Base-by-base conservation (phyloP, 2,329 filamentous ascomycete genomes). In the Cylindrodendrum hubeiense region DNA sequence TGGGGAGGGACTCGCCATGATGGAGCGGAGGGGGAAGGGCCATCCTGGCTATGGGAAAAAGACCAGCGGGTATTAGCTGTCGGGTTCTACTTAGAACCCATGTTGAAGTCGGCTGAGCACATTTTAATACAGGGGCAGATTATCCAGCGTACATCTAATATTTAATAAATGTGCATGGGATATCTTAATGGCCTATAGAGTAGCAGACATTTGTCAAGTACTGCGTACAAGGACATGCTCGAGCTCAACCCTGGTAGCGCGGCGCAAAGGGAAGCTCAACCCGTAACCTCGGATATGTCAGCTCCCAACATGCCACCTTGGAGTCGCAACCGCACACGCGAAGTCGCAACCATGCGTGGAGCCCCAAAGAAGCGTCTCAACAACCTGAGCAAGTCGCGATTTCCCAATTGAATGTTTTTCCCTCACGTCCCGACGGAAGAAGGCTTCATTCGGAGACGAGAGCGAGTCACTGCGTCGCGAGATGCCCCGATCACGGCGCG, bases 1-100 rank as follows among this genome's bases (percentile, higher is more conserved):
- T 3, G 74, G 74, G 0, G 56, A 75, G n/a, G 74, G 74, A 6
- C 57, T 75, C n/a, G 74, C 74, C 1, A 21, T 76, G 5, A 70
- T 76, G 73, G 74, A 75, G 8, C 59, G 65, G 3, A 76, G 67
- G 41, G 74, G 74, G 0, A 47, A 43, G 34, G 74, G 74, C 0
- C 70, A 75, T 43, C 73, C 73, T 10, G 61, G 49, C 5, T 71
- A 61, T 37, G 68, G 68, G 19, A 30, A 28, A 5, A 34, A 70
- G 24, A 63, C 54, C 10, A 60, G 53, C 34, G 47, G 60, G 21
- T 66, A 67, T 64, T 53, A 34, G 8, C 22, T 24, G 34, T 26
- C 21, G 41, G 34, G 12, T 22, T 50, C n/a, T 5, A 13, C n/a
- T 4, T 6, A 13, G 22, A 43, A 30, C 19, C 21, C 17, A 8